A percentile compares a stretch with the other conserved stretches of the same genome.
These are phyloP conservation scores for Inonotus obliquus DNA, from an alignment of 1,284 basidiomycete species.

Conservation along the genomic window DNA sequence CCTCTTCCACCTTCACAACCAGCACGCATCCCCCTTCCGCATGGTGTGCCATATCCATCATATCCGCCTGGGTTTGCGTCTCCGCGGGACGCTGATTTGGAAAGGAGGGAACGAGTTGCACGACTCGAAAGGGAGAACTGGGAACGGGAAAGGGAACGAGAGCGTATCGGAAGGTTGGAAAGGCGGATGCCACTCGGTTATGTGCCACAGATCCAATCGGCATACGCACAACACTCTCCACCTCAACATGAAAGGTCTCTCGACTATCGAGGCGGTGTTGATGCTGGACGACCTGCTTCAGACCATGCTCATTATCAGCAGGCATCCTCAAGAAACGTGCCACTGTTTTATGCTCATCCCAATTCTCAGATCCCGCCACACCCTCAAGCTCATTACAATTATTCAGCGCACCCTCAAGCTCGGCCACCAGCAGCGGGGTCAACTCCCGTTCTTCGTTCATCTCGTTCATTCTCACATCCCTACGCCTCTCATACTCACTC, in stretches of 20 bases:
- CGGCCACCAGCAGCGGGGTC: not conserved
- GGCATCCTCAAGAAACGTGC: not conserved
- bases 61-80: not conserved
- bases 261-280: not conserved
- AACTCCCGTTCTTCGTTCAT: not conserved
- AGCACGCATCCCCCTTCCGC: not conserved
- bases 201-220: not conserved
- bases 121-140: not conserved
- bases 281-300: not conserved
- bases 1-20: not conserved
- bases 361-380: not conserved
- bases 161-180: not conserved
- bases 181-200: no score
- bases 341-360: not conserved
- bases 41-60: not conserved
- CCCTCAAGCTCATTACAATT: not conserved
- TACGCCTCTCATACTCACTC: not conserved
- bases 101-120: not conserved
- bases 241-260: not conserved
- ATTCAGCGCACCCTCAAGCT: not conserved
- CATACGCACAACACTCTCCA: conserved; percentile 1
- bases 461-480: not conserved
- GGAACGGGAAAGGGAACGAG: not conserved
- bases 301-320: not conserved
- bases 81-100: not conserved